phyloP scores from a whole-genome alignment of 306 rosid species.

The Vachellia pachyceras region DNA sequence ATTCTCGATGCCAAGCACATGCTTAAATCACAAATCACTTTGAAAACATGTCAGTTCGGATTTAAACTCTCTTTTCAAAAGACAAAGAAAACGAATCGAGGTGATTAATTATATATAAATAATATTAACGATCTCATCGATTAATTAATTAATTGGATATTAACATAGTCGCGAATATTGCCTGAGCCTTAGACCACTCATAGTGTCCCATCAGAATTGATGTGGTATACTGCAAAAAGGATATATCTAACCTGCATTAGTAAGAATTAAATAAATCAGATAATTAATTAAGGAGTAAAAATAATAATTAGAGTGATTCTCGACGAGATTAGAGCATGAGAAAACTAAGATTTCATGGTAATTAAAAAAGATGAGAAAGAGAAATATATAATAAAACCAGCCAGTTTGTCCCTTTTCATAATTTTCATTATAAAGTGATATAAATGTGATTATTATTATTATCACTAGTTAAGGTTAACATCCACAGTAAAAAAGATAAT shows the following conservation, averaged over 20 bases:
- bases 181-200: conserved; percentile 19
- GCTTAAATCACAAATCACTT: neutral
- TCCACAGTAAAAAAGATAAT: no score
- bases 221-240: conserved; percentile 18
- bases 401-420: conserved; percentile 34
- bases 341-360: conserved; percentile 35
- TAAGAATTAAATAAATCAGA: neutral
- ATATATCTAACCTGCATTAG: conserved; percentile 35
- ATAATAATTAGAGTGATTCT: conserved; percentile 16
- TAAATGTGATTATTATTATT: neutral
- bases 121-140: neutral
- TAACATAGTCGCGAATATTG: neutral
- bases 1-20: conserved; percentile 1
- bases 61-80: neutral
- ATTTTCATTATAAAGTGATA: conserved; percentile 5
- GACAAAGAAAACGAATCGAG: neutral
- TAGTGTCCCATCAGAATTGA: conserved; percentile 49
- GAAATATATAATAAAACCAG: neutral
- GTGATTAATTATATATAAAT: neutral
- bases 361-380: neutral
- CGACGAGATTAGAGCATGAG: conserved; percentile 31
- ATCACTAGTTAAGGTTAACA: neutral
- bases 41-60: neutral
- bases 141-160: conserved; percentile 29
- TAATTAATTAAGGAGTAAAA: conserved; percentile 8